Evolutionary conservation across 2,329 filamentous ascomycete genomes (phyloP).

Genomic region (Aspergillus persii): DNA sequence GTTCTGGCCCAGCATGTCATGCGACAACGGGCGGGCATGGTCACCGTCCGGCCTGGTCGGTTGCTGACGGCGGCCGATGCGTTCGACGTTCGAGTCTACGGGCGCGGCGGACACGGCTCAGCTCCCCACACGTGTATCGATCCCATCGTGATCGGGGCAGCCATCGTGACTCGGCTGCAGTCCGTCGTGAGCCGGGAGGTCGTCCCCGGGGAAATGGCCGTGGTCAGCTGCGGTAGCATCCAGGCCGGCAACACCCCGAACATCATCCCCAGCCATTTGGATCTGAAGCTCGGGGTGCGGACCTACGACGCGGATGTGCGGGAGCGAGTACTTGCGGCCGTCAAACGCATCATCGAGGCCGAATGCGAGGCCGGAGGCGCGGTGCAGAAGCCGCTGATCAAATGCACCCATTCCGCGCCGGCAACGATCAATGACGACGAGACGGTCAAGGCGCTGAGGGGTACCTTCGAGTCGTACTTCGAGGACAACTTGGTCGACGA

Average conservation of each 20-base stretch:
- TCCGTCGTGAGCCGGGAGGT: slow-evolving; percentile 41
- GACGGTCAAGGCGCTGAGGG: slow-evolving; percentile 43
- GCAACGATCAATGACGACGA: slow-evolving; percentile 52
- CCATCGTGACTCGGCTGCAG: slow-evolving; percentile 43
- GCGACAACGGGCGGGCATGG: slow-evolving; percentile 34
- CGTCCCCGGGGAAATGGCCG: slow-evolving; percentile 39
- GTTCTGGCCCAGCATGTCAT: slow-evolving; percentile 57
- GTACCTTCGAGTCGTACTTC: slow-evolving; percentile 50
- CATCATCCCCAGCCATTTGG: slow-evolving; percentile 44
- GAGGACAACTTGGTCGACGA: slow-evolving; percentile 36
- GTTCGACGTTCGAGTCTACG: slow-evolving; percentile 39
- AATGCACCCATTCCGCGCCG: slow-evolving; percentile 45
- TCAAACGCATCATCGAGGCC: slow-evolving; percentile 49
- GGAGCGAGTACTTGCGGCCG: slow-evolving; percentile 34
- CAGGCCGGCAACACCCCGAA: slow-evolving; percentile 46
- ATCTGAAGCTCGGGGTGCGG: slow-evolving; percentile 44
- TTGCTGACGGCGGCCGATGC: slow-evolving; percentile 38
- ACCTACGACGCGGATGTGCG: slow-evolving; percentile 33
- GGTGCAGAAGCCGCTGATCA: slow-evolving; percentile 44
- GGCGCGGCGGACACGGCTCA: slow-evolving; percentile 45
- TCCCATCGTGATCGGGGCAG: slow-evolving; percentile 45
- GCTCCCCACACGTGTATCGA: slow-evolving; percentile 48
- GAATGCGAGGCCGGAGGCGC: slow-evolving; percentile 54
- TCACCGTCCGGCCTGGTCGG: slow-evolving; percentile 33
- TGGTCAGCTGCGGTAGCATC: slow-evolving; percentile 47